Conservation (phyloP, 2,329 filamentous ascomycete species). For the Fonsecaea pedrosoi region DNA sequence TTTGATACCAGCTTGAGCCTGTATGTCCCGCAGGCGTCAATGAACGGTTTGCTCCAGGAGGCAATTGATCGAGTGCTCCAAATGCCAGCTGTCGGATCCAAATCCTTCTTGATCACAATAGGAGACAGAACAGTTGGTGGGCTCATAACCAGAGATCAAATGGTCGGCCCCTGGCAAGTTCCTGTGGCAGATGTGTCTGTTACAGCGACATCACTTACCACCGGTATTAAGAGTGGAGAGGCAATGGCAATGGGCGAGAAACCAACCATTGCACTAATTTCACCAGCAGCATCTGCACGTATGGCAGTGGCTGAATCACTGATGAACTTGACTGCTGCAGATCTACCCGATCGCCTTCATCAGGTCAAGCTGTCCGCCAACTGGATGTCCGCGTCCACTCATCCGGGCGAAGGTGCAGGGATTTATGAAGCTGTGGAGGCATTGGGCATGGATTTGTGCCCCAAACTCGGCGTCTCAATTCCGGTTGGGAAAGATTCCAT, state of each 20-base stretch:
- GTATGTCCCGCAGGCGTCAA: conserved; percentile 66
- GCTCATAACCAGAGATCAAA: conserved; percentile 85
- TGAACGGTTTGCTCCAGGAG: conserved; percentile 63
- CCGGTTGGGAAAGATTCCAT: conserved; percentile 98
- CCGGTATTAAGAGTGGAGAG: conserved; percentile 79
- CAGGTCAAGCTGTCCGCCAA: conserved; percentile 91
- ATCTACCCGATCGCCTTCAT: conserved; percentile 73
- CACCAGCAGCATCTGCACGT: conserved; percentile 83
- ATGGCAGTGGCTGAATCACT: conserved; percentile 96
- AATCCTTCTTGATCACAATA: conserved; percentile 96
- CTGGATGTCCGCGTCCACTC: conserved; percentile 98
- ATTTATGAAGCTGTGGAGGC: conserved; percentile 93
- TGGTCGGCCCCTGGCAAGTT: conserved; percentile 95
- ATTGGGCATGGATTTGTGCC: conserved; percentile 90
- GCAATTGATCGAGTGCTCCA: conserved; percentile 82
- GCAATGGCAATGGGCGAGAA: conserved; percentile 99
- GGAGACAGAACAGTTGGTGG: conserved; percentile 91
- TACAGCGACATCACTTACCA: conserved; percentile 79
- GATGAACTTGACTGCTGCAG: conserved; percentile 87
- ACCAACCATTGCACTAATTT: conserved; percentile 86
- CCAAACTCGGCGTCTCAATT: conserved; percentile 86
- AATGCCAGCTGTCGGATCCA: conserved; percentile 91
- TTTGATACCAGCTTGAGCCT: conserved; percentile 78
- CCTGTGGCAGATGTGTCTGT: conserved; percentile 94
- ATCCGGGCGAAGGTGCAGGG: conserved; percentile 88